Evolutionary conservation across 1,284 basidiomycete genomes (phyloP).

Genomic region (Ustilago cynodontis): DNA sequence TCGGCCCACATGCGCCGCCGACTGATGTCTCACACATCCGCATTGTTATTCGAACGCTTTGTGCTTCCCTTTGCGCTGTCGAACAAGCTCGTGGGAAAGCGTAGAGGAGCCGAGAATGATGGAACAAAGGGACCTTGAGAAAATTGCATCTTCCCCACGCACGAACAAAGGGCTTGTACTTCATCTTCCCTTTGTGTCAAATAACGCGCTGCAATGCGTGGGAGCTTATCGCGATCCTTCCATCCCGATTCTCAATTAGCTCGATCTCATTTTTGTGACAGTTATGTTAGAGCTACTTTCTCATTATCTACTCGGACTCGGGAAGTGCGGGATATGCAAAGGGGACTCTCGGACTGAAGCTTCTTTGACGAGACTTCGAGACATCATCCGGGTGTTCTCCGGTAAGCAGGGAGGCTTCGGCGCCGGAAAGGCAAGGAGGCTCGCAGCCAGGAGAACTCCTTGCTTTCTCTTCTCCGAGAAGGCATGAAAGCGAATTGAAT

Average conservation of each 20-base stretch:
- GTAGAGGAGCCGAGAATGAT: neutral
- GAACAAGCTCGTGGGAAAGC: slow-evolving; percentile 1
- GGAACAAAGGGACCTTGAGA: neutral
- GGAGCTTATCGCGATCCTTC: neutral
- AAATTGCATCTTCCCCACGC: slow-evolving; percentile 6
- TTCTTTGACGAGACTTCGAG: neutral
- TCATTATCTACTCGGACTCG: neutral
- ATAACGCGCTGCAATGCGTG: neutral
- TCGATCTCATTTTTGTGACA: neutral
- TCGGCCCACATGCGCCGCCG: neutral
- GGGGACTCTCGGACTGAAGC: neutral
- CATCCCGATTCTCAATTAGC: neutral
- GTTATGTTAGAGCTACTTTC: neutral
- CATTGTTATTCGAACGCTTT: neutral
- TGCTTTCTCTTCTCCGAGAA: neutral
- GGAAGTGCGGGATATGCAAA: neutral
- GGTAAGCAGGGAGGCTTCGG: neutral
- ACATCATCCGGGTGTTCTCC: neutral
- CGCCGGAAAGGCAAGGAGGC: neutral
- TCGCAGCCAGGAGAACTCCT: neutral
- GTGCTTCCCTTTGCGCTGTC: slow-evolving; percentile 1
- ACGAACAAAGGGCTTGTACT: slow-evolving; percentile 1
- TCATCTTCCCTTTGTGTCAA: slow-evolving; percentile 8
- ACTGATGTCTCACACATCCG: neutral
- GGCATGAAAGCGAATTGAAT: neutral